Base-by-base conservation (phyloP, 2,329 filamentous ascomycete genomes). In the Capronia epimyces region DNA sequence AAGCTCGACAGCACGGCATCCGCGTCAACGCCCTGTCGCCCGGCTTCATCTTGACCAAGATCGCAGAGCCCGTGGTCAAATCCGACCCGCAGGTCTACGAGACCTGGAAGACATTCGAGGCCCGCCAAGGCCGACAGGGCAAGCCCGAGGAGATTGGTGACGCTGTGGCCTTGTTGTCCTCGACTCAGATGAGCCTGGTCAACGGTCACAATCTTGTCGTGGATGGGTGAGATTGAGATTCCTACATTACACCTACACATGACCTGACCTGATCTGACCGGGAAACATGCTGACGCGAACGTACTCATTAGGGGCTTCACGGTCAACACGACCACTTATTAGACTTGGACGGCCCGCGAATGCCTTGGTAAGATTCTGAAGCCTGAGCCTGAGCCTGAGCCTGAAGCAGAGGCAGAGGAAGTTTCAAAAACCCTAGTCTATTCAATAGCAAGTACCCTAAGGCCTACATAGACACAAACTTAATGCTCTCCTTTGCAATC, bases 131-230 rank as follows among this genome's bases (percentile, higher is more conserved):
- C 10, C 46, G 56, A 8, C 53, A 56, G 37, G 56, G 53, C 7
- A 47, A 37, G 6, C 53, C 49, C 21, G 56, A 53, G 13, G 56
- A 58, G 40, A 46, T 58, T 27, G 56, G 56, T 13, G 56, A 58
- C 24, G 56, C 53, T 5, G 56, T 58, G 25, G 56, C 50, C 22
- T 43, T 58, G 18, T 43, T 58, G 20, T 53, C 50, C 29, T 45
- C 42, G 15, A 52, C 53, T 13, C 25, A 53, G 15, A 58, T 58
- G 55, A 56, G 52, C 21, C 34, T 58, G 6, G 55, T 58, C 12
- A 53, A 53, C 12, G 55, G 52, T 4, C 56, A 58, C 22, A 58
- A 58, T 22, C 43, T 58, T 32, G 56, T 56, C 27, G 52, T 54
- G 39, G 56, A 58, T 43, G 53, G 53, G 53, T 56, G 25, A 27